Base-by-base conservation (phyloP, 2,329 filamentous ascomycete genomes). In the Fusarium mangiferae region DNA sequence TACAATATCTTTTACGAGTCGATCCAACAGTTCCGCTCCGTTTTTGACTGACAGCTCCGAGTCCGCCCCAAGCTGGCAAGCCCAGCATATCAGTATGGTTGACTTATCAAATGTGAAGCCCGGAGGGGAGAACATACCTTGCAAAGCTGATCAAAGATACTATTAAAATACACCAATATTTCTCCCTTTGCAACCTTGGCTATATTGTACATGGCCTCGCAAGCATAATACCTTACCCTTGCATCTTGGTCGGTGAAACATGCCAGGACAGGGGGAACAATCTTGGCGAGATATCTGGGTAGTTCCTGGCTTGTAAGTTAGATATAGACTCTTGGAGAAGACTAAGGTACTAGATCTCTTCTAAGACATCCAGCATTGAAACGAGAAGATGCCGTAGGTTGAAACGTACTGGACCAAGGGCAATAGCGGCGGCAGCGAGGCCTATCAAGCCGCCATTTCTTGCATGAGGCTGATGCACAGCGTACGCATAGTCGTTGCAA, bases 161-260 rank as follows among this genome's bases (percentile, higher is more conserved):
- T 93, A 84, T 99, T 99, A 84, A 99, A 99, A 86, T 98, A 99
- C 45, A 97, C 90, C 74, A 99, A 84, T 26, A 99, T 96, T 83
- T 99, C 96, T 42, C 97, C 96, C 84, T 99, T 99, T 69, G 96
- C 96, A 54, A 99, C 96, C 85, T 99, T 99, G 80, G 96, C 95
- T 80, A 99, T 99, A 83, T 99, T 99, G 85, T 99, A 99, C 96
- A 99, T 99, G 83, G 95, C 97, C 86, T 99, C 96, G 84, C 96
- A 99, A 30, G 96, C 96, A 84, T 99, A 99, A 83, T 99, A 99
- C 74, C 96, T 90, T 38, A 98, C 96, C 66, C 96, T 90, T 35
- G 96, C 95, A 92, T 99, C 96, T 85, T 98, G 96, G 78, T 99
- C 97, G 66, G 94, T 94, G 83, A 99, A 99, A 86, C 97, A 99